Evolutionary conservation across 176 grass and related monocot species (phyloP), one percentile per base, ranked within the genome.

Genomic region (Triticum urartu): DNA sequence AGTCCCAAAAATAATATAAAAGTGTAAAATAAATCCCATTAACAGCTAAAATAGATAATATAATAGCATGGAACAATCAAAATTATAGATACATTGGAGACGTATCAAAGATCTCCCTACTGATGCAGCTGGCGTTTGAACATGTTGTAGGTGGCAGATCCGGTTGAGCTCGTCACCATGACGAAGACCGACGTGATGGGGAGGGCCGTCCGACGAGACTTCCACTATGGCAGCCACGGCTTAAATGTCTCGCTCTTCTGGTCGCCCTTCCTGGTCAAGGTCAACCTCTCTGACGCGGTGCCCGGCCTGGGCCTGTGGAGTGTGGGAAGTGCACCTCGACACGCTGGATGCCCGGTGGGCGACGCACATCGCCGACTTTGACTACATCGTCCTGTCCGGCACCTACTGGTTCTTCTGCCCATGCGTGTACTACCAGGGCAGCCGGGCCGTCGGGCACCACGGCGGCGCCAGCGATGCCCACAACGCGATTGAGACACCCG

Each of bases 331-430:
- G 59, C 64, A 92, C 68, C 87, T 92, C 26, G 91, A 92, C 87
- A 79, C 77, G 80, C 60, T 62, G 28, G 91, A 92, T 80, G 6
- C 17, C 12, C 81, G 68, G 35, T 92, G 91, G 91, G 81, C 87
- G n/a, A 47, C 80, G 36, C 75, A 87, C 74, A 13, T 92, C 58
- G 60, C 59, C 11, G 74, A 25, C 42, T 89, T 89, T 68, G 82
- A 89, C 77, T 75, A 85, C 77, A 11, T 93, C 64, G 75, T 93
- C 43, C 11, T 93, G 20, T 88, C 91, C 0, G 91, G 59, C 12
- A 89, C 85, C 65, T 86, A 90, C 78, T 93, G 91, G 88, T 93
- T 93, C 88, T 61, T 89, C 72, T 85, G 82, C 42, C 91, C 85
- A 0, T 79, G 88, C 1, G 15, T 90, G 64, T 93, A 85, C 88